Percentiles rank a stretch among this genome's conserved stretches.
Conservation (phyloP, 164 flowering plant genomes). For the Macadamia tetraphylla region DNA sequence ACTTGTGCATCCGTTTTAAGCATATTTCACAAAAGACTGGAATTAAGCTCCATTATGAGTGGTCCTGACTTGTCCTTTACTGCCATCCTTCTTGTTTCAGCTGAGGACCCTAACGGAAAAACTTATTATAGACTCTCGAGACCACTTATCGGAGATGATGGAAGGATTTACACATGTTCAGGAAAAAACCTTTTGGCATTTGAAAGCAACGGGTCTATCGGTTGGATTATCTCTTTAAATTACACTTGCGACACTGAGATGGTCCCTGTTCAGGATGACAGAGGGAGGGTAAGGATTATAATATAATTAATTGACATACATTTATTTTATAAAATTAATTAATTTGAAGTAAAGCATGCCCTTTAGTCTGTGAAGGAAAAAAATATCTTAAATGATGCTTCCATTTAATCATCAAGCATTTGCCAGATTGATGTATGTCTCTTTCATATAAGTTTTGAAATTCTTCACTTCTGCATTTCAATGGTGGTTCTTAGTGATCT, state of each 20-base stretch:
- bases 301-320: neutral
- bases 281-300: conserved; percentile 38
- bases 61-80: neutral
- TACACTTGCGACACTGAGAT: conserved; percentile 45
- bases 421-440: too few relatives aligned
- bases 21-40: too few relatives aligned
- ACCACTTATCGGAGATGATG: conserved; percentile 70
- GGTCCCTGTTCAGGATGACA: conserved; percentile 58
- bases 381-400: too few relatives aligned
- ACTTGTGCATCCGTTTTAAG: neutral
- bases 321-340: too few relatives aligned
- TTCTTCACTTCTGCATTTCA: too few relatives aligned
- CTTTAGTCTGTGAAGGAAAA: too few relatives aligned
- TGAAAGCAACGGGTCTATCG: conserved; percentile 71
- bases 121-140: conserved; percentile 45
- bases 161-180: conserved; percentile 63
- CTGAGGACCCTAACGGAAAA: conserved; percentile 19
- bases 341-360: too few relatives aligned
- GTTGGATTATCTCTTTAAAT: conserved; percentile 53
- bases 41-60: too few relatives aligned
- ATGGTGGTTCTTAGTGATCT: too few relatives aligned
- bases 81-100: conserved; percentile 27
- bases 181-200: conserved; percentile 57
- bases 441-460: too few relatives aligned
- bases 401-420: too few relatives aligned